phyloP scores from a whole-genome alignment of 345 rosid genomes.

The Dipteronia dyeriana region DNA sequence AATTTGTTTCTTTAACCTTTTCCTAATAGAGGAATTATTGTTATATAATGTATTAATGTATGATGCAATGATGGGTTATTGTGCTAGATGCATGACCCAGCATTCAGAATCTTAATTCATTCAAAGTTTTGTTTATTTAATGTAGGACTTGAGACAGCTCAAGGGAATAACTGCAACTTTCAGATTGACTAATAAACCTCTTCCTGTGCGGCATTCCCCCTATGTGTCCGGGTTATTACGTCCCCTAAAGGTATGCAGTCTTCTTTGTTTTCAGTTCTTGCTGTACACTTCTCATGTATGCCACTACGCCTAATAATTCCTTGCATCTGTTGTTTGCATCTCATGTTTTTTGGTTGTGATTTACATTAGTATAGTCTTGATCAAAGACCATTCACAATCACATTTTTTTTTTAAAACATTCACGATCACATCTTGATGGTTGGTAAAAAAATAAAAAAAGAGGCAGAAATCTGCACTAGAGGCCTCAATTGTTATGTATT shows the following conservation, averaged over 20 bases:
- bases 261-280: constrained; percentile 13
- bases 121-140: constrained; percentile 2
- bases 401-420: not conserved
- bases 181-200: constrained; percentile 93
- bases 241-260: constrained; percentile 66
- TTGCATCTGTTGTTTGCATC: not conserved
- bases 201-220: constrained; percentile 88
- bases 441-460: not conserved
- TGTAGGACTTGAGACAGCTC: constrained; percentile 80
- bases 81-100: not conserved
- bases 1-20: not conserved
- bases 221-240: constrained; percentile 77
- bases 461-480: not conserved
- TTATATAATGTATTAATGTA: constrained; percentile 9
- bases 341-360: too few relatives aligned
- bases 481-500: not conserved
- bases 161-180: constrained; percentile 88
- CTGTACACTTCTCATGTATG: not conserved
- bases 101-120: not conserved
- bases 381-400: not conserved
- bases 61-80: not conserved
- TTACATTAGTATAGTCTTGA: too few relatives aligned
- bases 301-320: not conserved
- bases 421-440: not conserved
- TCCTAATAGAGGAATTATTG: not conserved